A percentile compares a stretch with the other conserved stretches of the same genome.
phyloP scores from a whole-genome alignment of 331 rosid species.

The Quercus lobata region DNA sequence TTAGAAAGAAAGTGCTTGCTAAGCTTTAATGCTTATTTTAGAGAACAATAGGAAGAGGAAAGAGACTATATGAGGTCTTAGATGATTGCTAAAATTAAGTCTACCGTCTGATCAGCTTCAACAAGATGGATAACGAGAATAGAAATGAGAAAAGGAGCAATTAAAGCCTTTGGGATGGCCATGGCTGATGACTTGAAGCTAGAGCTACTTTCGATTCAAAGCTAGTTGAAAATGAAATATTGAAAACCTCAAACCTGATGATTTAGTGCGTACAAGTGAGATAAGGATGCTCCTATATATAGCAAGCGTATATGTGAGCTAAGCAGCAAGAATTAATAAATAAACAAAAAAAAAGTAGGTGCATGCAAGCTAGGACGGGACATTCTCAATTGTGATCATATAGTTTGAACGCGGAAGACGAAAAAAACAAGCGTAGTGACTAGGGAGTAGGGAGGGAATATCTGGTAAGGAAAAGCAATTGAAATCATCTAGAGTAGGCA shows the following conservation, averaged over 20 bases:
- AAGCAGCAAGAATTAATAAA: background rate
- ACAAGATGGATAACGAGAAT: slow-evolving; percentile 24
- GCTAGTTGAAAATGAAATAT: background rate
- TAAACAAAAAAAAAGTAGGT: background rate
- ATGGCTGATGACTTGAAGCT: background rate
- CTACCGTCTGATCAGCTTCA: slow-evolving; percentile 33
- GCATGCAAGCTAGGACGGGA: slow-evolving; percentile 6
- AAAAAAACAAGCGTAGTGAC: background rate
- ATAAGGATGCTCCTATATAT: slow-evolving; percentile 25
- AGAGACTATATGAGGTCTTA: no score
- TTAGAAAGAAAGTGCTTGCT: background rate
- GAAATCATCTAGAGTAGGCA: slow-evolving; percentile 14
- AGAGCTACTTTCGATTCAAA: background rate
- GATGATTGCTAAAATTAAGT: background rate
- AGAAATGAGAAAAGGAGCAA: slow-evolving; percentile 33
- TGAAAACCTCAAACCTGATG: background rate
- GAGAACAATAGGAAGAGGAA: background rate
- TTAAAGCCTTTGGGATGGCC: slow-evolving; percentile 35
- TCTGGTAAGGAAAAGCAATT: slow-evolving; percentile 2
- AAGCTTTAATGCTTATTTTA: no score
- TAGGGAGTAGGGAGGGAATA: background rate
- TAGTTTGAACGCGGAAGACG: slow-evolving; percentile 11
- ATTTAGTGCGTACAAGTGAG: background rate
- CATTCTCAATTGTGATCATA: background rate
- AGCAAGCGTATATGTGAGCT: background rate